These are phyloP conservation scores for Agaricus subrufescens DNA, from an alignment of 768 basidiomycete genomes.

Conservation along the genomic window DNA sequence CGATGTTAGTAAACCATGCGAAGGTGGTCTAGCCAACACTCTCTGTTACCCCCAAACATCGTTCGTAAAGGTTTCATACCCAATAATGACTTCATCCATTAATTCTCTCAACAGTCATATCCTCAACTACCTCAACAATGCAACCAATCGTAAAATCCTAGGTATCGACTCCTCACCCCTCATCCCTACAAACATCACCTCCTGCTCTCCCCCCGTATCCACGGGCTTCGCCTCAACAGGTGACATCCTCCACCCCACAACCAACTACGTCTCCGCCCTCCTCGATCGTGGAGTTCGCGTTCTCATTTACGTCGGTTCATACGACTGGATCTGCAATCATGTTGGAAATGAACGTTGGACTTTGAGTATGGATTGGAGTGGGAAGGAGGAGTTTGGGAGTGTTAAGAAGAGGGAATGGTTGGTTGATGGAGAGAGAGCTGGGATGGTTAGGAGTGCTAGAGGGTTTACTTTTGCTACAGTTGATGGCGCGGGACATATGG, in stretches of 20 bases:
- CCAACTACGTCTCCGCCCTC: slow-evolving; percentile 54
- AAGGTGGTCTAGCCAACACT: slow-evolving; percentile 37
- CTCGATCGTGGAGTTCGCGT: slow-evolving; percentile 69
- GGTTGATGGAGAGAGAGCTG: slow-evolving; percentile 41
- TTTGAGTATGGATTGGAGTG: slow-evolving; percentile 66
- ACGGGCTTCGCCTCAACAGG: neutral
- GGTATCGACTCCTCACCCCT: slow-evolving; percentile 51
- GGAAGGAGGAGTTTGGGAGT: slow-evolving; percentile 36
- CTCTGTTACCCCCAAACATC: slow-evolving; percentile 58
- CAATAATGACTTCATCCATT: neutral
- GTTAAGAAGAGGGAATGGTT: slow-evolving; percentile 53
- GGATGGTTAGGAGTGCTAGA: slow-evolving; percentile 31
- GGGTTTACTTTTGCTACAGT: slow-evolving; percentile 63
- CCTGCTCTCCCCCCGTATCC: slow-evolving; percentile 16
- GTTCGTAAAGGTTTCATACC: slow-evolving; percentile 14
- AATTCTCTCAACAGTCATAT: slow-evolving; percentile 39
- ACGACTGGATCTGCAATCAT: slow-evolving; percentile 77
- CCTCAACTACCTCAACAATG: slow-evolving; percentile 53
- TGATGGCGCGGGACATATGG: slow-evolving; percentile 69
- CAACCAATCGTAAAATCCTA: slow-evolving; percentile 45
- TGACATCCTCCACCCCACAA: slow-evolving; percentile 22
- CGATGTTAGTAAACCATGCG: slow-evolving; percentile 61
- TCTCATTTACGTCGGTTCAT: slow-evolving; percentile 65
- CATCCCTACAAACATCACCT: slow-evolving; percentile 21
- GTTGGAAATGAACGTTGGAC: slow-evolving; percentile 74